Conservation (phyloP, 2,329 filamentous ascomycete genomes). For the Emergomyces pasteurianus region DNA sequence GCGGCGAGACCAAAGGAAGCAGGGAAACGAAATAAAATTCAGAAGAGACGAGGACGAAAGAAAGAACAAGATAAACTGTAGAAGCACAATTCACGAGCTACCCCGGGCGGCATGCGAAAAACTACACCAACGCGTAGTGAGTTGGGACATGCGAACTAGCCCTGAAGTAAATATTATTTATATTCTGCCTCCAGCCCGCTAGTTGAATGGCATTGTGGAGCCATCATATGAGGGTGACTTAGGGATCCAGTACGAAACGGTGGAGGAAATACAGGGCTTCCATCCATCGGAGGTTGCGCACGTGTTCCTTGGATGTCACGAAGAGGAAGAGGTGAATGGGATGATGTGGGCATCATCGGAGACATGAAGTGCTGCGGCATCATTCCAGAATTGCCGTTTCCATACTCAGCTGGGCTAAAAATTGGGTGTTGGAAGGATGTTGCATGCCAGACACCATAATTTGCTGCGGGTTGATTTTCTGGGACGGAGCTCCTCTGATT, state of each 20-base stretch:
- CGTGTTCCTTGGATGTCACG: slow-evolving; percentile 8
- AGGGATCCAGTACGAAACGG: slow-evolving; percentile 24
- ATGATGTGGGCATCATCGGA: slow-evolving; percentile 16
- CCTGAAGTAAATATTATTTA: not conserved
- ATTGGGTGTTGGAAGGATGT: slow-evolving; percentile 23
- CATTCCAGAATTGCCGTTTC: slow-evolving; percentile 12
- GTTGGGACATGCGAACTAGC: not conserved
- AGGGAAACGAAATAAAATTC: not conserved
- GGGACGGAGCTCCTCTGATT: slow-evolving; percentile 14
- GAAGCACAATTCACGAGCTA: not conserved
- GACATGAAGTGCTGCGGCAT: slow-evolving; percentile 17
- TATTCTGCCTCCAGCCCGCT: not conserved
- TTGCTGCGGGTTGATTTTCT: slow-evolving; percentile 12
- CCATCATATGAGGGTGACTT: slow-evolving; percentile 16
- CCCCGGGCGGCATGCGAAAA: not conserved
- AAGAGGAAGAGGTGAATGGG: slow-evolving; percentile 13
- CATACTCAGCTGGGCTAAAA: slow-evolving; percentile 23
- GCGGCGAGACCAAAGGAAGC: not conserved
- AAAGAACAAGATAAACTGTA: not conserved
- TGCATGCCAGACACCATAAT: slow-evolving; percentile 20
- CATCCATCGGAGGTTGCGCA: slow-evolving; percentile 13
- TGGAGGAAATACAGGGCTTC: slow-evolving; percentile 11
- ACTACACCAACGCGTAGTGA: not conserved
- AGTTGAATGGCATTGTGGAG: not conserved
- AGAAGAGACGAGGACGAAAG: not conserved